These are phyloP conservation scores for Fusarium redolens DNA, from an alignment of 2,329 filamentous ascomycete species.

Conservation along the genomic window DNA sequence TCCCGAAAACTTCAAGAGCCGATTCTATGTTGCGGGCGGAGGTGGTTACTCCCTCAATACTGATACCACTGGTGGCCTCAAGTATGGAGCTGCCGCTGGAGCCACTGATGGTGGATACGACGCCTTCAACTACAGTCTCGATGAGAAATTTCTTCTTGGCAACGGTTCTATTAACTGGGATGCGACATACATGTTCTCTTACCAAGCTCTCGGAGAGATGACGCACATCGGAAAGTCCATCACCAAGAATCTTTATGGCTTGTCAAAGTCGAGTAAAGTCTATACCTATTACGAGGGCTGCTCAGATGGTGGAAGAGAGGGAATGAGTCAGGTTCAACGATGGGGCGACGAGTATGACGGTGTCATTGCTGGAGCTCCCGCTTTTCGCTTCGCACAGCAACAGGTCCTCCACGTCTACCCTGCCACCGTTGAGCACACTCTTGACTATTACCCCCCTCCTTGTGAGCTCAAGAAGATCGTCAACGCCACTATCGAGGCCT, in stretches of 20 bases:
- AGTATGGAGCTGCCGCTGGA: conserved; percentile 55
- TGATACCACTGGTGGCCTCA: conserved; percentile 52
- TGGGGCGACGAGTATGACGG: conserved; percentile 35
- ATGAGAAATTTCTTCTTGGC: conserved; percentile 54
- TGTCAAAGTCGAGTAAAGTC: conserved; percentile 41
- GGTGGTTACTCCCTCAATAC: conserved; percentile 34
- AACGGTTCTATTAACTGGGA: conserved; percentile 66
- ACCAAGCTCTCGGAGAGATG: conserved; percentile 64
- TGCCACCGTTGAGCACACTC: not conserved
- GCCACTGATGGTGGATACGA: conserved; percentile 58
- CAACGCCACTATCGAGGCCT: conserved; percentile 24
- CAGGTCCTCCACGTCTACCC: conserved; percentile 5
- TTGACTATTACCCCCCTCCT: not conserved
- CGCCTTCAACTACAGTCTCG: conserved; percentile 53
- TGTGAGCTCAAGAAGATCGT: conserved; percentile 11
- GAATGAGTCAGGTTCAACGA: conserved; percentile 43
- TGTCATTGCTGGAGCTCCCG: conserved; percentile 38
- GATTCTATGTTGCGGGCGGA: conserved; percentile 3
- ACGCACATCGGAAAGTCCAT: conserved; percentile 53
- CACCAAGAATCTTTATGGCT: not conserved
- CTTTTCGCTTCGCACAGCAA: conserved; percentile 26
- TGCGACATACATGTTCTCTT: conserved; percentile 61
- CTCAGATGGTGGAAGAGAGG: conserved; percentile 61
- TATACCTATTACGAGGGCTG: conserved; percentile 65
- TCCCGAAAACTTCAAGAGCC: not conserved